Evolutionary conservation across 108 stramenopile species (phyloP), one percentile per base, ranked within the genome.

Genomic region (Cylindrotheca closterium): DNA sequence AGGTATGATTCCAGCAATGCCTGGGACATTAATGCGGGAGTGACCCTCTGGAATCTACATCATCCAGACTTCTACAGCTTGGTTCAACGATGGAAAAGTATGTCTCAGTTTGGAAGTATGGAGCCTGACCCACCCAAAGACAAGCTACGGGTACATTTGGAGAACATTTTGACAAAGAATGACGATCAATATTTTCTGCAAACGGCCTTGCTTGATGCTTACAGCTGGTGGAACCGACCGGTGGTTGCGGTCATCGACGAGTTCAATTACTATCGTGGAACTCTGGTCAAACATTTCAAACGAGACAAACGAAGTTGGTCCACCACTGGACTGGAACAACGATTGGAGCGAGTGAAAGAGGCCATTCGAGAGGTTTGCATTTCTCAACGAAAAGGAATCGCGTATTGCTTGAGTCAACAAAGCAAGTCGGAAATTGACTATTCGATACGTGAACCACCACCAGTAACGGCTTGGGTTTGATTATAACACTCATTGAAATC

Each of bases 101-200:
- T 34, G 22, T 42, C 37, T 42, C 37, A 42, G 15, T 15, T 10
- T 15, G 37, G 37, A 42, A 15, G 37, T 15, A 27, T 50, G 12
- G 10, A 30, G 18, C 19, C 49, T 23, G 12, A 62, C 30, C 60
- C 60, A 1, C 18, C 18, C 1, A 47, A 64, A 33, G 17, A 55
- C 21, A 33, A 4, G 18, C 45, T 37, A 5, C 21, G 29, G 8
- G 19, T 28, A 8, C 30, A 66, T 42, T 53, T 29, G 3, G 30
- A 54, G n/a, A 24, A 32, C 0, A 63, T 74, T 0, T 28, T 74
- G 28, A 2, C 55, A 46, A 70, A 65, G 19, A 74, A 74, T 58
- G 73, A 74, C 32, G 73, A 74, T 25, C 73, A 74, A 59, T 74
- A 66, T 23, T 74, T 65, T 55, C 47, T 74, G 30, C 73, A 74